These are phyloP conservation scores for Neurospora sublineolata DNA, from an alignment of 495 filamentous ascomycete species.

Conservation along the genomic window DNA sequence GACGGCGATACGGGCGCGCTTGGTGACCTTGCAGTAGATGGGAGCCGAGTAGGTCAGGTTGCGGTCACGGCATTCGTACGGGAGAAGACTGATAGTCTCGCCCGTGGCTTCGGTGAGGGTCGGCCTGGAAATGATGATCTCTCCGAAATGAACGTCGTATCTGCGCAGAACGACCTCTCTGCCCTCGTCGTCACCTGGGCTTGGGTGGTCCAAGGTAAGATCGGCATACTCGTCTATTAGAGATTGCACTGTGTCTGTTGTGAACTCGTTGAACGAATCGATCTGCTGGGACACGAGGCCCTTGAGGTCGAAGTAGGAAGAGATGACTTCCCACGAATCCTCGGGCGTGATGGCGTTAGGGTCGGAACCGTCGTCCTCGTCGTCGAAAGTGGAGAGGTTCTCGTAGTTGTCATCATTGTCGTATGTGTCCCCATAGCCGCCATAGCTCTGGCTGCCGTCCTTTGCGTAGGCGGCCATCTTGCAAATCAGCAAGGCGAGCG, in stretches of 20 bases:
- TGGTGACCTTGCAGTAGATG: conserved; percentile 73
- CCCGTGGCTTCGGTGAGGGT: conserved; percentile 88
- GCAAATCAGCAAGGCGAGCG: not conserved
- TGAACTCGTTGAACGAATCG: conserved; percentile 97
- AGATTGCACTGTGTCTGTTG: conserved; percentile 81
- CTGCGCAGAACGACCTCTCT: conserved; percentile 70
- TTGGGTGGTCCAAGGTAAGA: conserved; percentile 79
- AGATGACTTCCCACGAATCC: conserved; percentile 96
- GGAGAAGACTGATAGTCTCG: conserved; percentile 64
- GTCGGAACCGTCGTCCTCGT: conserved; percentile 55
- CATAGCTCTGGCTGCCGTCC: conserved; percentile 7
- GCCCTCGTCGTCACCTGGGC: conserved; percentile 55
- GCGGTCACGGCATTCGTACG: conserved; percentile 85
- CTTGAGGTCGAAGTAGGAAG: conserved; percentile 88
- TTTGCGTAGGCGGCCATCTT: conserved; percentile 19
- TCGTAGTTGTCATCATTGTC: conserved; percentile 35
- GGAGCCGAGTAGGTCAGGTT: conserved; percentile 92
- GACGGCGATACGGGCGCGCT: conserved; percentile 66
- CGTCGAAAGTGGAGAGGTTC: conserved; percentile 62
- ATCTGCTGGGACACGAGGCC: conserved; percentile 95
- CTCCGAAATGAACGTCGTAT: conserved; percentile 88
- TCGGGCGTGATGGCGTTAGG: conserved; percentile 87
- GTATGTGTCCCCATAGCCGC: conserved; percentile 21
- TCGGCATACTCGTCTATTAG: conserved; percentile 79
- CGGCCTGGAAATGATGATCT: conserved; percentile 69